Evolutionary conservation across 495 filamentous ascomycete species (phyloP), one percentile per base, ranked within the genome.

Genomic region (Entonaema liquescens): DNA sequence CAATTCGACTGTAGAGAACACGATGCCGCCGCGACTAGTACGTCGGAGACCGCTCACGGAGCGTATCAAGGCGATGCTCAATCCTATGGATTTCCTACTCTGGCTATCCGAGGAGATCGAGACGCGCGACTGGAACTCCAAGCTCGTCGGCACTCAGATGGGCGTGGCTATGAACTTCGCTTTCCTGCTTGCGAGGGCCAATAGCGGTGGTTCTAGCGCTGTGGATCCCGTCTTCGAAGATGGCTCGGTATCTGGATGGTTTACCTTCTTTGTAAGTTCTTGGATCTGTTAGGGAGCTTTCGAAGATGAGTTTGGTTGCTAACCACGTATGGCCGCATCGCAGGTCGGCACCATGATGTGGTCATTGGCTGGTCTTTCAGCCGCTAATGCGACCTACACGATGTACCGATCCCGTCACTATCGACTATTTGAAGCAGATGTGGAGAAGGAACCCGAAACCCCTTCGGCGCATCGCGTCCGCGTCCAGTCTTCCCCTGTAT

Each of bases 31-130:
- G 59, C 81, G 93, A 74, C 88, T 97, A 40, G 87, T 99, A 65
- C 93, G 95, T 73, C 89, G 88, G 40, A 87, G 87, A 63, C 89
- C 95, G 73, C 83, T 97, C 73, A 64, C 78, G 2, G 89, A 97
- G 82, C 90, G 94, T 67, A 85, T 98, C 71, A 86, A 87, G 74
- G 83, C 89, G 52, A 89, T 89, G 77, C 83, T 99, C 33, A 93
- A 98, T 73, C 94, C 93, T 23, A 85, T 91, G 77, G 95, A 99
- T 79, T 91, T 93, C 77, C 82, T 95, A 36, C 86, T 98, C 21
- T 95, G 91, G 89, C 79, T 97, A 2, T 96, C 92, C 1, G 94
- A 97, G 73, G 91, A 95, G 79, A 84, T 98, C 65, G 93, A 97
- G 74, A 90, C 91, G 1, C 86, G 90, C 70, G 92, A 96, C 58